Percentiles rank a stretch among this genome's conserved stretches.
These are phyloP conservation scores for Dryas alaskensis DNA, from an alignment of 306 rosid species.

Conservation along the genomic window DNA sequence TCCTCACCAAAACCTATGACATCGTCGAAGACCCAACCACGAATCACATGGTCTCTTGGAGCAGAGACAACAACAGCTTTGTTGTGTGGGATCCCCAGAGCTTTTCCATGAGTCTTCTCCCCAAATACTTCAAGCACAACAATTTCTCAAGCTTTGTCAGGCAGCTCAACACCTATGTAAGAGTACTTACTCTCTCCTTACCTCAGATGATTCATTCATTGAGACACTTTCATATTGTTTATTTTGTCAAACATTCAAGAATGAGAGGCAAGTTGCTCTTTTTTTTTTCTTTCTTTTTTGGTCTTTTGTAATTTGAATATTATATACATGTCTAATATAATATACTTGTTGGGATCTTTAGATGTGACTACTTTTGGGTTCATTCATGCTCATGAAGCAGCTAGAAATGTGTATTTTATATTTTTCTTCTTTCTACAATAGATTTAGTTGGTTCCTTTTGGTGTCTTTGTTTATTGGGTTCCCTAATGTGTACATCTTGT, in stretches of 20 bases:
- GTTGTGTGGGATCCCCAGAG: slow-evolving; percentile 81
- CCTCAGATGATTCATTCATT: slow-evolving; percentile 6
- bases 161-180: slow-evolving; percentile 91
- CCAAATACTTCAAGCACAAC: slow-evolving; percentile 85
- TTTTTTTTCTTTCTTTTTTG: background rate
- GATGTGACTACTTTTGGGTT: slow-evolving; percentile 1
- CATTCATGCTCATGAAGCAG: slow-evolving; percentile 26
- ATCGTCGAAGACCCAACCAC: slow-evolving; percentile 69
- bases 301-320: background rate
- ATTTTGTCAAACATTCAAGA: no score
- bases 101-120: slow-evolving; percentile 62
- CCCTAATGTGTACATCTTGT: slow-evolving; percentile 18
- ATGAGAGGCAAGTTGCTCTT: background rate
- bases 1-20: slow-evolving; percentile 81
- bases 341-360: slow-evolving; percentile 2
- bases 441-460: slow-evolving; percentile 22
- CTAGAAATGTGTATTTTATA: slow-evolving; percentile 1
- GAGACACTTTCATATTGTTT: background rate
- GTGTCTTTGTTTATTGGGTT: slow-evolving; percentile 15
- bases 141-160: slow-evolving; percentile 95
- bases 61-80: slow-evolving; percentile 71
- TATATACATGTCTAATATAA: background rate
- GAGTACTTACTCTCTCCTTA: slow-evolving; percentile 14
- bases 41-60: slow-evolving; percentile 75
- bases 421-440: background rate